phyloP scores from a whole-genome alignment of 2,329 filamentous ascomycete genomes.

The Stagonosporopsis tanaceti region DNA sequence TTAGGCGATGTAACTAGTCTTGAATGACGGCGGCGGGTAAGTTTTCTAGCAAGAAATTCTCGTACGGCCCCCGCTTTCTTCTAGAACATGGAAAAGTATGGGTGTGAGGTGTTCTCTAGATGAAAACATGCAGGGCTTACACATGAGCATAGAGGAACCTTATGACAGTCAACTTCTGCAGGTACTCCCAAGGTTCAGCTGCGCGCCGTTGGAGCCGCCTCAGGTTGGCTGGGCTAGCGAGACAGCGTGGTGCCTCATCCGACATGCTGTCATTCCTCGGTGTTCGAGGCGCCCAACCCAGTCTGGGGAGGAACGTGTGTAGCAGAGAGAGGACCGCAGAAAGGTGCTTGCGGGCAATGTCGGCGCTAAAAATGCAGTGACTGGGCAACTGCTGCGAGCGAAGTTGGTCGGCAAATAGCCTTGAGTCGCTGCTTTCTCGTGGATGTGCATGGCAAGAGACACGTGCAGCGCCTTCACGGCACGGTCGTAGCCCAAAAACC shows the following conservation, averaged over 20 bases:
- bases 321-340: conserved; percentile 9
- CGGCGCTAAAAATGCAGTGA: conserved; percentile 13
- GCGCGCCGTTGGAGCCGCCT: conserved; percentile 5
- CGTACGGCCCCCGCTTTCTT: conserved; percentile 22
- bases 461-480: conserved; percentile 17
- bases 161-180: conserved; percentile 9
- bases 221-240: conserved; percentile 13
- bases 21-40: conserved; percentile 19
- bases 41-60: conserved; percentile 23
- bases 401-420: conserved; percentile 3
- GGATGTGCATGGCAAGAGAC: conserved; percentile 11
- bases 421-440: conserved; percentile 16
- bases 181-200: conserved; percentile 14
- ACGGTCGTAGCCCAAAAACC: background rate
- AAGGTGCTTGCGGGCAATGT: conserved; percentile 20
- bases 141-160: background rate
- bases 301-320: conserved; percentile 16
- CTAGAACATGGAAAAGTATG: conserved; percentile 21
- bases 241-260: conserved; percentile 4
- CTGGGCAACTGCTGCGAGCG: conserved; percentile 18
- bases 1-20: conserved; percentile 6
- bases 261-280: conserved; percentile 16
- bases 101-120: conserved; percentile 5
- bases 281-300: conserved; percentile 16
- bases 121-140: conserved; percentile 11